These are phyloP conservation scores for Colletotrichum neosansevieriae DNA, from an alignment of 2,329 filamentous ascomycete genomes.

Conservation along the genomic window DNA sequence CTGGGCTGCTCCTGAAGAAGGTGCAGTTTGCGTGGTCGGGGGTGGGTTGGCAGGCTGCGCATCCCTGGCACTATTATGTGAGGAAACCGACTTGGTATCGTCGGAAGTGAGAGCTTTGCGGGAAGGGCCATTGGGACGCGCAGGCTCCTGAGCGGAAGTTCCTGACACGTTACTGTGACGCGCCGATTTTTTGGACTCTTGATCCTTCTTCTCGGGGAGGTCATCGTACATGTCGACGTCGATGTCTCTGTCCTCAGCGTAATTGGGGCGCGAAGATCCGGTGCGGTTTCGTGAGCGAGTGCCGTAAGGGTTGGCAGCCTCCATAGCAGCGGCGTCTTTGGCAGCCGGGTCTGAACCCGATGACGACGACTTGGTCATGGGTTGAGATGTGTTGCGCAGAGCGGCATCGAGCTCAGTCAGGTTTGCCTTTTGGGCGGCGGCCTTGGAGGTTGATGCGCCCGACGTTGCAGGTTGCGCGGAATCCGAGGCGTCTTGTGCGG, in stretches of 20 bases:
- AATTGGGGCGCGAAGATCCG: constrained; percentile 86
- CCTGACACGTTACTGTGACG: constrained; percentile 57
- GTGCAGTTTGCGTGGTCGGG: constrained; percentile 56
- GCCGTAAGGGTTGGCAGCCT: constrained; percentile 80
- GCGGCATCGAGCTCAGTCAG: constrained; percentile 50
- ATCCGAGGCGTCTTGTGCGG: constrained; percentile 39
- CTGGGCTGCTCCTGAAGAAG: constrained; percentile 60
- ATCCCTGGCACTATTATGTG: constrained; percentile 55
- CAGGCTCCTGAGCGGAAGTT: constrained; percentile 52
- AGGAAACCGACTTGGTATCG: constrained; percentile 52
- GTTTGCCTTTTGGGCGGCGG: constrained; percentile 45
- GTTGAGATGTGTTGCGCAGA: constrained; percentile 51
- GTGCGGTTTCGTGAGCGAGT: constrained; percentile 93
- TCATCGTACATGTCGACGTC: constrained; percentile 88
- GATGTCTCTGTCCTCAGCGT: constrained; percentile 92
- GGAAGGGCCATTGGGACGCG: constrained; percentile 49
- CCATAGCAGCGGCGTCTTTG: constrained; percentile 61
- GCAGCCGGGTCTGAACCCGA: constrained; percentile 58
- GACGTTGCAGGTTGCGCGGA: constrained; percentile 34
- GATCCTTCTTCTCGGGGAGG: constrained; percentile 66
- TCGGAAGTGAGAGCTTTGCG: constrained; percentile 57
- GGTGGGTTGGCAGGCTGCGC: constrained; percentile 44
- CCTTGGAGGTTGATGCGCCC: constrained; percentile 33
- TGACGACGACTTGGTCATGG: constrained; percentile 62
- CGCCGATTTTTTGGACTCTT: constrained; percentile 68